A percentile compares a stretch with the other conserved stretches of the same genome.
phyloP scores from a whole-genome alignment of 2,329 filamentous ascomycete species.

The Berkeleyomyces rouxiae region DNA sequence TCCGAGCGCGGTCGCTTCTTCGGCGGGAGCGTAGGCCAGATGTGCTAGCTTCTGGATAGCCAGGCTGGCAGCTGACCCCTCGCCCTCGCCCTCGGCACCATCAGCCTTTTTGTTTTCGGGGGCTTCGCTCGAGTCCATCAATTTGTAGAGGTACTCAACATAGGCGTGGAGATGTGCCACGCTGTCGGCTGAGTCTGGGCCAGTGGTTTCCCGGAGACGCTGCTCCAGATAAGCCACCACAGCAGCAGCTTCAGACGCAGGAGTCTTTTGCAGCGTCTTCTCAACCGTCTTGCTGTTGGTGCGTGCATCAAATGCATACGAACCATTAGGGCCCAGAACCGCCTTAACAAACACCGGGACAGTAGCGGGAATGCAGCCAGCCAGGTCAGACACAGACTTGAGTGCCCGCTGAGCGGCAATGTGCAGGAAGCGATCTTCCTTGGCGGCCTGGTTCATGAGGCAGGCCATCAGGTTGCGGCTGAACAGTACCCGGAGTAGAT shows the following conservation, averaged over 20 bases:
- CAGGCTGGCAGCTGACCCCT: slow-evolving; percentile 20
- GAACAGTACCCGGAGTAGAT: slow-evolving; percentile 46
- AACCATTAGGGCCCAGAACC: slow-evolving; percentile 53
- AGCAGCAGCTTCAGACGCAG: slow-evolving; percentile 36
- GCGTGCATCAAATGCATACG: slow-evolving; percentile 67
- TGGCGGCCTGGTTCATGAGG: slow-evolving; percentile 66
- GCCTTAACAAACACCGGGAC: slow-evolving; percentile 45
- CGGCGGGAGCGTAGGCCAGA: slow-evolving; percentile 36
- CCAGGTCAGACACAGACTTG: slow-evolving; percentile 50
- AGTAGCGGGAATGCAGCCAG: slow-evolving; percentile 42
- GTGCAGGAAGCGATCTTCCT: slow-evolving; percentile 63
- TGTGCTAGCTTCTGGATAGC: slow-evolving; percentile 37
- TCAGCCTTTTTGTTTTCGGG: slow-evolving; percentile 22
- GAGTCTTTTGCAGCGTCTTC: slow-evolving; percentile 46
- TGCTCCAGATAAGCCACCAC: slow-evolving; percentile 32
- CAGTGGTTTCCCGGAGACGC: slow-evolving; percentile 21
- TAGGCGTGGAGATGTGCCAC: slow-evolving; percentile 28
- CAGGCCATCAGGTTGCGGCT: slow-evolving; percentile 69
- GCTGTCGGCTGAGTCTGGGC: slow-evolving; percentile 6
- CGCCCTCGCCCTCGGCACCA: slow-evolving; percentile 19
- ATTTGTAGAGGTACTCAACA: slow-evolving; percentile 36
- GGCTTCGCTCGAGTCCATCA: slow-evolving; percentile 26
- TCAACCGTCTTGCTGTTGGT: slow-evolving; percentile 79
- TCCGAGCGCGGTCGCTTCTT: slow-evolving; percentile 25
- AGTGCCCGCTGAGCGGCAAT: slow-evolving; percentile 60